Base-by-base conservation (phyloP, 2,329 filamentous ascomycete species). In the Bipolaris gigantea region DNA sequence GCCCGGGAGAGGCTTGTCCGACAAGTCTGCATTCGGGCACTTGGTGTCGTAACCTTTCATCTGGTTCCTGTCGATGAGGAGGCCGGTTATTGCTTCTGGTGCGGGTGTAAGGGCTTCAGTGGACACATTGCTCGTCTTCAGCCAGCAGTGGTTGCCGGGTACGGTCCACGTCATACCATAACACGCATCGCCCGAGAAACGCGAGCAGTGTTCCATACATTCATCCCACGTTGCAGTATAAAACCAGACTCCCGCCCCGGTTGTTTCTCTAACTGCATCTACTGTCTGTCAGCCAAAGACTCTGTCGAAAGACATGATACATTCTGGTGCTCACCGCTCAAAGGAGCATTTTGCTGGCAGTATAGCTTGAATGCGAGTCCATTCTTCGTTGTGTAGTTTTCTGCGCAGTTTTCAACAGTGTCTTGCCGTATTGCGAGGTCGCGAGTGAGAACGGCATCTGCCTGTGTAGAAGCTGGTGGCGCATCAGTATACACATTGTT, bases 181-280 rank as follows among this genome's bases (percentile, higher is more conserved):
- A 53, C 70, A 73, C 7, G 68, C 70, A 0, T 58, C 46, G 13
- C 68, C 69, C 64, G 64, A 67, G 53, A 57, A 73, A 36, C 70
- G 59, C 23, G 69, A 72, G 53, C 70, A 73, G 35, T 57, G 66
- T 25, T 71, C 69, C 62, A 72, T 65, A 39, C 69, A 72, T 63
- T 66, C 33, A 51, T 21, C 60, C 66, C 66, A 11, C 13, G 53
- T 61, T 13, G 46, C 36, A 6, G 60, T 54, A 5, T 39, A 48
- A 49, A 69, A 66, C 5, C 60, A 40, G 39, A 42, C 10, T 16
- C 43, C 46, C 2, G 18, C 11, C 15, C 46, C 46, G 15, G 34
- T 34, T 9, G 11, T 21, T 3, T 16, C 47, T 11, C 15, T 43
- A 39, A 54, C 15, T 4, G 65, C 66, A 55, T 70, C 66, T 67